Base-by-base conservation (phyloP, 129 eudicot genomes). In the Flaveria sonorensis region DNA sequence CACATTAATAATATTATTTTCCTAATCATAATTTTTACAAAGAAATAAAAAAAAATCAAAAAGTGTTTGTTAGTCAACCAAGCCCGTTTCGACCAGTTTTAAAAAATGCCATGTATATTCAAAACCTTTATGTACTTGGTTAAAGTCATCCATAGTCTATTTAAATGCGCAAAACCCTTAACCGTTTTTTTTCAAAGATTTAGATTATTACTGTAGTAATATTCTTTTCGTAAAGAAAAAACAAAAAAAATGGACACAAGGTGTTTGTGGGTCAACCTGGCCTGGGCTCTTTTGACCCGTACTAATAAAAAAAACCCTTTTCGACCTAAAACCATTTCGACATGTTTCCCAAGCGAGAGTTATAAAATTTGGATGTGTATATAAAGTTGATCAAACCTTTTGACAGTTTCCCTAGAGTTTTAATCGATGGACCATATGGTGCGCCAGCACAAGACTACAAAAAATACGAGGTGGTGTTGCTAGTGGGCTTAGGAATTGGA, bases 371-470 rank as follows among this genome's bases (percentile, higher is more conserved):
- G 1, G 51, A 66, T 66, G 71, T 3, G 51, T 18, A 66, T 66
- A n/a, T 18, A 9, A 66, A 39, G 43, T 18, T 66, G 24, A 42
- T 56, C 48, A 11, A 36, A 6, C 10, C 16, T 74, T 74, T 74
- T 43, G 57, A 78, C 83, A 92, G 97, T 77, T 89, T 87, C 78
- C 98, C 96, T 1, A 90, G 79, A 81, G 92, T 92, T 67, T 52
- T 90, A 61, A 93, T 93, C 20, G 98, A 90, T 23, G 98, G 98
- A 14, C 97, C 98, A 68, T 93, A 93, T 9, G 97, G 97, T 61
- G 98, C 98, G 62, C 92, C 98, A 16, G 89, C 98, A 69, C 98
- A 93, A 84, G 97, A 93, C 83, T 89, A 93, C 87, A 87, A 86
- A 52, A 85, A 93, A 74, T 93, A 93, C 19, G 97, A 93, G 0